Evolutionary conservation across 2,329 filamentous ascomycete species (phyloP).

Genomic region (Sphaceloma murrayae): DNA sequence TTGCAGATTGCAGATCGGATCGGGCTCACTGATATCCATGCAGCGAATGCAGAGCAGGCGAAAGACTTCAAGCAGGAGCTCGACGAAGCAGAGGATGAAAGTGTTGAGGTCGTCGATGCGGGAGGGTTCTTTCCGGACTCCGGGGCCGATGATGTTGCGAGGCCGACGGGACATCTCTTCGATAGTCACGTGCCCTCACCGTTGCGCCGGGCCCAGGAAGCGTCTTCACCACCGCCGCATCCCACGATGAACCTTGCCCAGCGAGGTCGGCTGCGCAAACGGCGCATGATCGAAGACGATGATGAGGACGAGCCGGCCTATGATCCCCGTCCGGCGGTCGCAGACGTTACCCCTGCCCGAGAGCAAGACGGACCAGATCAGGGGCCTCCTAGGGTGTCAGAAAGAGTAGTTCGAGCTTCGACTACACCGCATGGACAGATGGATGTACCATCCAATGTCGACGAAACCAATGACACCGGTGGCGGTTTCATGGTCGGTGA

Average conservation of each 20-base stretch:
- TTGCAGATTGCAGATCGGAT: constrained; percentile 64
- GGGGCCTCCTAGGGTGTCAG: too few relatives aligned
- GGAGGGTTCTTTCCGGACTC: constrained; percentile 40
- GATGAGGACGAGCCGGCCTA: not conserved
- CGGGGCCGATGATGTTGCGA: constrained; percentile 36
- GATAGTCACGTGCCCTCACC: too few relatives aligned
- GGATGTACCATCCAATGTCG: too few relatives aligned
- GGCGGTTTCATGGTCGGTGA: too few relatives aligned
- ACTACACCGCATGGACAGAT: too few relatives aligned
- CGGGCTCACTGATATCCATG: constrained; percentile 36
- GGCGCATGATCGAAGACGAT: constrained; percentile 3
- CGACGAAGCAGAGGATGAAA: constrained; percentile 19
- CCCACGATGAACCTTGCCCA: too few relatives aligned
- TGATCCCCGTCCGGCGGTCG: not conserved
- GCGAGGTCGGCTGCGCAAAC: not conserved
- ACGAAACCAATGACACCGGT: too few relatives aligned
- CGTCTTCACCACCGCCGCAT: too few relatives aligned
- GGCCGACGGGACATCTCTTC: not conserved
- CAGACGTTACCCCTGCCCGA: too few relatives aligned
- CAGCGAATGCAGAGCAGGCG: constrained; percentile 15
- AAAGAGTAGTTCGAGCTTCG: too few relatives aligned
- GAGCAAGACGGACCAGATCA: too few relatives aligned
- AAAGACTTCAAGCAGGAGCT: constrained; percentile 19
- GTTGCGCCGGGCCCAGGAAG: too few relatives aligned
- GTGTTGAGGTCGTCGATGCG: constrained; percentile 19